A percentile compares a stretch with the other conserved stretches of the same genome.
Evolutionary conservation across 306 rosid genomes (phyloP).

Genomic region (Biancaea sappan): DNA sequence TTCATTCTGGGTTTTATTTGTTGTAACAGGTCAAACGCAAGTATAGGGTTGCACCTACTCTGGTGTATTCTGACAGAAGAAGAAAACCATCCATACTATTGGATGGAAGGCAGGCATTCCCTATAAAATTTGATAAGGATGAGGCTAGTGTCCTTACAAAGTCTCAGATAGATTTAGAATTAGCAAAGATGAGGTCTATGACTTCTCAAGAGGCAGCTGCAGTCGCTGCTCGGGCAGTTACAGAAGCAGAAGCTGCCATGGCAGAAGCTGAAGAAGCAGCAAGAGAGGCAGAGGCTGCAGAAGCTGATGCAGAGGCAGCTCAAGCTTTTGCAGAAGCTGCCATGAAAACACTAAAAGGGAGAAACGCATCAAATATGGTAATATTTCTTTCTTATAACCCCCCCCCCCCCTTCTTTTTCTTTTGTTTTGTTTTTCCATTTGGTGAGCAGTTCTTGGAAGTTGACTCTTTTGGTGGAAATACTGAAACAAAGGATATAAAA

Average conservation of each 20-base stretch:
- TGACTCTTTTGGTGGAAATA: no score
- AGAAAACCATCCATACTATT: conserved; percentile 50
- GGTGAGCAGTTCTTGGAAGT: neutral
- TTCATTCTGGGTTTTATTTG: conserved; percentile 30
- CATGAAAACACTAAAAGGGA: conserved; percentile 61
- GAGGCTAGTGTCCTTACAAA: conserved; percentile 48
- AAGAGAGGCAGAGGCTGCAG: conserved; percentile 90
- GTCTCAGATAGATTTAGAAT: conserved; percentile 75
- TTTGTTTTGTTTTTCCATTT: neutral
- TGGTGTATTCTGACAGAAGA: conserved; percentile 54
- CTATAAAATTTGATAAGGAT: conserved; percentile 56
- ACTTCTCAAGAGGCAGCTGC: conserved; percentile 74
- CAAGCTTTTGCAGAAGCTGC: conserved; percentile 86
- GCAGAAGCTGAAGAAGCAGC: conserved; percentile 94
- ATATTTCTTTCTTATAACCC: neutral
- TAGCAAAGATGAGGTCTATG: conserved; percentile 82
- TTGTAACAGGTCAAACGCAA: conserved; percentile 75
- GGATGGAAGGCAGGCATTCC: conserved; percentile 62
- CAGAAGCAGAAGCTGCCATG: conserved; percentile 87
- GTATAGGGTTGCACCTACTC: conserved; percentile 69
- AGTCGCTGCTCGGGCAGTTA: conserved; percentile 87
- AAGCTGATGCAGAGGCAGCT: conserved; percentile 90
- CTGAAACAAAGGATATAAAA: no score
- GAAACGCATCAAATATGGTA: conserved; percentile 67
- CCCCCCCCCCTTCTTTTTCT: neutral